Evolutionary conservation across 768 basidiomycete species (phyloP).

Genomic region (Pholiota microspora): DNA sequence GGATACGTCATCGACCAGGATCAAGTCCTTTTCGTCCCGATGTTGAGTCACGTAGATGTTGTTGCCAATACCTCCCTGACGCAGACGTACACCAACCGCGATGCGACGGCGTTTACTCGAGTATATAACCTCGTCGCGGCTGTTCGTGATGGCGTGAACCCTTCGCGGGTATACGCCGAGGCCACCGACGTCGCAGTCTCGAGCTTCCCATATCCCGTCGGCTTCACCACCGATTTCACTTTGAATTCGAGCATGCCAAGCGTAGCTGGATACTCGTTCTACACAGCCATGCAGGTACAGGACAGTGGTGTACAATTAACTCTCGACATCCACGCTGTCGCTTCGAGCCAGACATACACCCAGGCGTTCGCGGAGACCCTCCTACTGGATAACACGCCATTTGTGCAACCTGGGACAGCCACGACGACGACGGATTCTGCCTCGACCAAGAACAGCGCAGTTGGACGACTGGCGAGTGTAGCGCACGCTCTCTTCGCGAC

Average conservation of each 20-base stretch:
- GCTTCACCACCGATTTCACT: constrained; percentile 27
- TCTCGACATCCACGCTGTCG: constrained; percentile 26
- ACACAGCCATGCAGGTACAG: constrained; percentile 23
- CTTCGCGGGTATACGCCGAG: constrained; percentile 34
- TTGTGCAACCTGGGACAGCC: constrained; percentile 22
- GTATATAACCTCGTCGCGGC: constrained; percentile 24
- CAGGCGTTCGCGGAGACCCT: constrained; percentile 27
- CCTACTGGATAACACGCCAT: constrained; percentile 27
- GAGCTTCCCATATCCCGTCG: constrained; percentile 26
- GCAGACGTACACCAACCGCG: constrained; percentile 23
- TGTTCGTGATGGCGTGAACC: constrained; percentile 27
- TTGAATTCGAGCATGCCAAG: constrained; percentile 26
- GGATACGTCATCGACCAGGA: constrained; percentile 43
- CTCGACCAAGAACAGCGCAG: constrained; percentile 14
- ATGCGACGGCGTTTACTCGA: constrained; percentile 20
- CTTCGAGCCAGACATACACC: constrained; percentile 21
- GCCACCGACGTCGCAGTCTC: constrained; percentile 30
- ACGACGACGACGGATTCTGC: constrained; percentile 5
- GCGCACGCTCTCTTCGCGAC: not conserved
- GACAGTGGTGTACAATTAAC: constrained; percentile 27
- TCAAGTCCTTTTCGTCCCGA: constrained; percentile 40
- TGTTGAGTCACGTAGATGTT: constrained; percentile 29
- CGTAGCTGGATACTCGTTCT: constrained; percentile 36
- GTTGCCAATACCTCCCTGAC: constrained; percentile 23
- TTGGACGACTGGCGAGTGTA: constrained; percentile 1